Conservation (phyloP, 495 filamentous ascomycete species). For the Penicillium pulvis region DNA sequence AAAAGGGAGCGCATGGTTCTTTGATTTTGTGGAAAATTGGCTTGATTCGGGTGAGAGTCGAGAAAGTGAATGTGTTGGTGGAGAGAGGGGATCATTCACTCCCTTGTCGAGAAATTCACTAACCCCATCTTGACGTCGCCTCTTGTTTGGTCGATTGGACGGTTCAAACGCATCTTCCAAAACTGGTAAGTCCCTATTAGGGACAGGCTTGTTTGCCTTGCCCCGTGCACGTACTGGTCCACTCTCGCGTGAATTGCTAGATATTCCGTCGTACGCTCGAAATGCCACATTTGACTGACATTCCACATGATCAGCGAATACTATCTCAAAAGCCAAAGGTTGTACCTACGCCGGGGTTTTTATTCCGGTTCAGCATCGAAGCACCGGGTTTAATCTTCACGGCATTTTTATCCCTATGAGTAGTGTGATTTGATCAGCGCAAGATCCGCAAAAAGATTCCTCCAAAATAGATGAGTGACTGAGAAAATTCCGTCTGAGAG, state of each 20-base stretch:
- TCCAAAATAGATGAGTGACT: neutral
- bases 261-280: conserved; percentile 35
- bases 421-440: neutral
- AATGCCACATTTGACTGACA: conserved; percentile 21
- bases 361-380: conserved; percentile 10
- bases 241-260: conserved; percentile 34
- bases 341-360: conserved; percentile 24
- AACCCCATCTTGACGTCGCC: conserved; percentile 28
- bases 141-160: conserved; percentile 33
- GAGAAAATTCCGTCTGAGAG: neutral
- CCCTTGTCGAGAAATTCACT: conserved; percentile 12
- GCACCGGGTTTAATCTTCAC: conserved; percentile 23
- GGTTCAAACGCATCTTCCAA: conserved; percentile 17
- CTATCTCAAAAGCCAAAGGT: conserved; percentile 3
- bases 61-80: conserved; percentile 8
- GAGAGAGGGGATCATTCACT: conserved; percentile 12
- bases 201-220: conserved; percentile 9
- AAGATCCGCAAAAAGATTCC: neutral
- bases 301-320: neutral
- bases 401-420: conserved; percentile 17
- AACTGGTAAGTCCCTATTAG: neutral
- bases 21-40: conserved; percentile 17
- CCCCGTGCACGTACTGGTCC: conserved; percentile 41
- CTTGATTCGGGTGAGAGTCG: conserved; percentile 27
- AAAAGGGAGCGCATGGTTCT: conserved; percentile 7